Evolutionary conservation across 2,329 filamentous ascomycete genomes (phyloP).

Genomic region (Hymenotorrendiella dingleyae): DNA sequence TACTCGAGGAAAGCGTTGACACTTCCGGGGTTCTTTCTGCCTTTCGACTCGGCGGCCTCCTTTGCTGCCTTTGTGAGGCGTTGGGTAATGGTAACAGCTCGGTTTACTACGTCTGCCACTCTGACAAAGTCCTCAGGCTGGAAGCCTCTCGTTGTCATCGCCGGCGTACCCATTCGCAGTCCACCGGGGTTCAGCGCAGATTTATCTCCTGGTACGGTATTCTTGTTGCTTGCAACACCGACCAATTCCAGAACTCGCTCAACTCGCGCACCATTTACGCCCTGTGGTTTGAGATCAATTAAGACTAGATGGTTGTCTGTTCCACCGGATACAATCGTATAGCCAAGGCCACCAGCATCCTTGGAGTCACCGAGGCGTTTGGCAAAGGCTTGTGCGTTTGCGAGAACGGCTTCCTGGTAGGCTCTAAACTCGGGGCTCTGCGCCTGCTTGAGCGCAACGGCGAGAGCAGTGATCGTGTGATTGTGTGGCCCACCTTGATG

Average conservation of each 20-base stretch:
- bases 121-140: conserved; percentile 79
- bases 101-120: conserved; percentile 80
- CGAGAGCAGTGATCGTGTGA: conserved; percentile 94
- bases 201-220: conserved; percentile 92
- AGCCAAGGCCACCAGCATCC: conserved; percentile 71
- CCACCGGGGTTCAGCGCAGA: conserved; percentile 91
- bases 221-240: conserved; percentile 98
- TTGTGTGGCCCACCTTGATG: conserved; percentile 98
- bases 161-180: conserved; percentile 88
- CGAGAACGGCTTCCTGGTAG: conserved; percentile 85
- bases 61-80: conserved; percentile 68
- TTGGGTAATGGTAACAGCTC: conserved; percentile 72
- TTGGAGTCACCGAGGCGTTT: conserved; percentile 55
- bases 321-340: conserved; percentile 86
- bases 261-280: conserved; percentile 81
- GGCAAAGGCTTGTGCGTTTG: conserved; percentile 86
- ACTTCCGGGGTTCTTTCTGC: conserved; percentile 58
- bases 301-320: conserved; percentile 98
- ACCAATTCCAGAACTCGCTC: conserved; percentile 88
- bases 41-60: conserved; percentile 61
- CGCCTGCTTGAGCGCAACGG: conserved; percentile 91
- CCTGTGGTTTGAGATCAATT: conserved; percentile 82
- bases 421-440: conserved; percentile 83
- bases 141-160: conserved; percentile 97
- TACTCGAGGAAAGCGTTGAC: conserved; percentile 64